Base-by-base conservation (phyloP, 2,329 filamentous ascomycete genomes). In the Epicoccum nigrum region DNA sequence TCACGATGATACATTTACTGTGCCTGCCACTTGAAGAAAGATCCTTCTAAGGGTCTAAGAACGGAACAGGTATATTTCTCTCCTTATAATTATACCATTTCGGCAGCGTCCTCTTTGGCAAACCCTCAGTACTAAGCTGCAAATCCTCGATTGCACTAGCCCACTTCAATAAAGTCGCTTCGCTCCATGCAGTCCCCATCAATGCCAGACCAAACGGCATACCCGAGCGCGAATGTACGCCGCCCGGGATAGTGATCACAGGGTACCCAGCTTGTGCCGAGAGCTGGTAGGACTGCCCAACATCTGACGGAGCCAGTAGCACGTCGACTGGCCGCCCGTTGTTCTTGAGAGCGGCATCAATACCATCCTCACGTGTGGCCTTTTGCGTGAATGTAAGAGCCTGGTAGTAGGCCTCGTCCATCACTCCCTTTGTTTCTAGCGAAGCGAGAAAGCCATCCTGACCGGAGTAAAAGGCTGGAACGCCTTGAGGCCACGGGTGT, bases 201-300 rank as follows among this genome's bases (percentile, higher is more conserved):
- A 79, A 46, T 23, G 68, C 74, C 5, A 79, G 52, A 1, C 76
- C 77, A 54, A 74, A 79, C 4, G 76, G 76, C 74, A 79, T 77
- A 1, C 75, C 75, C 3, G 61, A 74, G 5, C 67, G 72, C 1
- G 71, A 59, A 57, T 81, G 77, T 5, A 84, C 74, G 1, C 85
- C 85, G 0, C 80, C 85, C 0, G 88, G 88, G 1, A 92, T 67
- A 0, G 87, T 89, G 42, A 91, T 78, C 65, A 89, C 80, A 0
- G 88, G 88, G 64, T 91, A 92, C 0, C 88, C 87, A 7, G 88
- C 89, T 72, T 91, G 87, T 0, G 89, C 88, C 0, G 87, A 85
- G 52, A 89, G 82, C 71, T 89, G 84, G 55, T 84, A 84, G 4
- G 83, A 82, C 68, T 89, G 86, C 0, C 81, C 87, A 3, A 87